A percentile compares a stretch with the other conserved stretches of the same genome.
Conservation (phyloP, 345 rosid species). For the Heritiera littoralis region DNA sequence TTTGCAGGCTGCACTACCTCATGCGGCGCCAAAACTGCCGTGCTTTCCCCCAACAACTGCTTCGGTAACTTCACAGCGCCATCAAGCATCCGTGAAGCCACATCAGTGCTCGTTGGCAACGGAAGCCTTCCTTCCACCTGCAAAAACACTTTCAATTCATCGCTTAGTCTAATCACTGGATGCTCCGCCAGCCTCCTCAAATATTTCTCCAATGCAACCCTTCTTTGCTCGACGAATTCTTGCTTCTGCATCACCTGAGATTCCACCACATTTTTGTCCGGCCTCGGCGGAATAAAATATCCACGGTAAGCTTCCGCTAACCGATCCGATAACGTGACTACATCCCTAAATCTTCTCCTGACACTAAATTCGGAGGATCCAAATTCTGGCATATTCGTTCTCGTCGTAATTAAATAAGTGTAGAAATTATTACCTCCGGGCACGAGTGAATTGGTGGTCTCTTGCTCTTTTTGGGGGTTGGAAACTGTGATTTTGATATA, state of each 20-base stretch:
- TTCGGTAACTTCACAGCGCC: constrained; percentile 83
- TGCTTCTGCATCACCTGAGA: constrained; percentile 97
- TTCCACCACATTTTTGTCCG: constrained; percentile 94
- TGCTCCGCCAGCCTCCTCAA: constrained; percentile 69
- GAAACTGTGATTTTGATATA: constrained; percentile 80
- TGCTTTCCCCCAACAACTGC: constrained; percentile 82
- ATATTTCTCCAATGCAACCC: constrained; percentile 86
- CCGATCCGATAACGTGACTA: constrained; percentile 80
- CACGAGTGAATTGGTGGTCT: constrained; percentile 66
- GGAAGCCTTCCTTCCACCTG: constrained; percentile 82
- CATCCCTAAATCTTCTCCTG: constrained; percentile 77
- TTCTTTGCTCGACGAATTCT: constrained; percentile 93
- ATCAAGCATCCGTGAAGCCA: constrained; percentile 93
- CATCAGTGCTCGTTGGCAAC: constrained; percentile 63
- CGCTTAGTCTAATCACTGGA: constrained; percentile 76
- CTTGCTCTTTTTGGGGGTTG: constrained; percentile 84
- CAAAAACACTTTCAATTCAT: constrained; percentile 78
- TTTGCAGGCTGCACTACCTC: constrained; percentile 89
- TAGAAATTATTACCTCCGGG: constrained; percentile 74
- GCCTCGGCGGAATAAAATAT: constrained; percentile 81
- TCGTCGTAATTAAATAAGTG: constrained; percentile 77
- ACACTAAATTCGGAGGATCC: constrained; percentile 70
- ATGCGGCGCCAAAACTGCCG: constrained; percentile 48
- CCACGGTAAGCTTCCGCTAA: constrained; percentile 84
- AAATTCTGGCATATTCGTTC: constrained; percentile 76